Conservation (phyloP, 352 stramenopile species). For the Phytophthora uliginosa region DNA sequence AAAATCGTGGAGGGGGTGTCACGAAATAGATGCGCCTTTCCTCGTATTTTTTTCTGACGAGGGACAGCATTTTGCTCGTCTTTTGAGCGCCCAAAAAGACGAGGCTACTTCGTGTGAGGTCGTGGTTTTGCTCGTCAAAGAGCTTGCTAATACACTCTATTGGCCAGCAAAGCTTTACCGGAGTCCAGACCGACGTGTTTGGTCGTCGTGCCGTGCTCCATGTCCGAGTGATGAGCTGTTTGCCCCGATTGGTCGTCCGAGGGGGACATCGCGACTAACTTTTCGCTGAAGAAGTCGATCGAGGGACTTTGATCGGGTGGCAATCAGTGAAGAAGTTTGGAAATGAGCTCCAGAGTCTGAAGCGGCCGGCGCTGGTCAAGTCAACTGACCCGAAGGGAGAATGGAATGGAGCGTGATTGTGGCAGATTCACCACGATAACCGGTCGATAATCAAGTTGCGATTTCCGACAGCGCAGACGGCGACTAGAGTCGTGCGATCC, state of each 20-base stretch:
- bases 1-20: too few species aligned
- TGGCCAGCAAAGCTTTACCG: conserved; percentile 39
- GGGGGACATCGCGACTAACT: neutral
- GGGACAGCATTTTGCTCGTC: too few species aligned
- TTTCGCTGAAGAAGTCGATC: conserved; percentile 1
- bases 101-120: too few species aligned
- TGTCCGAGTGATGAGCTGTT: conserved; percentile 8
- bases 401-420: neutral
- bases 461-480: neutral
- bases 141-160: too few species aligned
- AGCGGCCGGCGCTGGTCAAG: neutral
- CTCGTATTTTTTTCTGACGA: too few species aligned
- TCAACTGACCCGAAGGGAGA: neutral
- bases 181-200: conserved; percentile 38
- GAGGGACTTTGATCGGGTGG: neutral
- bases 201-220: conserved; percentile 18
- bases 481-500: neutral
- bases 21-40: too few species aligned
- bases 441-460: neutral
- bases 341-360: neutral
- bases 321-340: conserved; percentile 1
- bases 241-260: neutral
- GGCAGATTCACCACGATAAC: neutral
- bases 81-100: too few species aligned
- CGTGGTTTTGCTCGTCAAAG: too few species aligned